These are phyloP conservation scores for Mortierella sp. DNA, from an alignment of 371 early-diverging fungal genomes.

Conservation along the genomic window DNA sequence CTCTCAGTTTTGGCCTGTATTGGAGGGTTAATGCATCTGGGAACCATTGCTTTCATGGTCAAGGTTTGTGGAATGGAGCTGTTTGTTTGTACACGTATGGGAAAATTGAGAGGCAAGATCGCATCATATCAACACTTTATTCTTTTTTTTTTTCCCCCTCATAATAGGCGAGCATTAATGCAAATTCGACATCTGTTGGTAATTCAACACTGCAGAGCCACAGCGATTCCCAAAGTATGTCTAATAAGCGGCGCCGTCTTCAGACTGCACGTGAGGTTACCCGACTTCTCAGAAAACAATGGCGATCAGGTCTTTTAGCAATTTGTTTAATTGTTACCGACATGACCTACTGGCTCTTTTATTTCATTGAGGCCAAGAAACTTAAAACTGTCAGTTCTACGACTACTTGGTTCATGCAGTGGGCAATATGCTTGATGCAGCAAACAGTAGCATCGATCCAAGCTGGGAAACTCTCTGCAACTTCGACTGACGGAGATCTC, in stretches of 20 bases:
- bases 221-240: constrained; percentile 18
- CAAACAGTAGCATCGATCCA: constrained; percentile 16
- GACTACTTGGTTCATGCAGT: constrained; percentile 26
- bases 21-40: constrained; percentile 33
- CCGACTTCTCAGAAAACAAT: constrained; percentile 42
- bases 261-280: constrained; percentile 44
- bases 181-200: constrained; percentile 11
- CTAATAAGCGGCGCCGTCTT: constrained; percentile 27
- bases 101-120: background rate
- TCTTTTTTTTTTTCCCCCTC: background rate
- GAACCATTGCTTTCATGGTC: constrained; percentile 37
- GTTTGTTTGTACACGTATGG: too few species aligned
- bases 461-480: background rate
- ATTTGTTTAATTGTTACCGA: constrained; percentile 32
- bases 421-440: constrained; percentile 21
- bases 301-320: constrained; percentile 49
- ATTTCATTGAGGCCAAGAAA: constrained; percentile 44
- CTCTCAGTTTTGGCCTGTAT: constrained; percentile 25
- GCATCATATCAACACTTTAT: background rate
- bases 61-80: constrained; percentile 5
- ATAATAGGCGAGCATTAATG: constrained; percentile 16
- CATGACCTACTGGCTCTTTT: constrained; percentile 47
- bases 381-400: background rate
- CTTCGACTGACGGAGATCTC: constrained; percentile 9
- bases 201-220: constrained; percentile 18